These are phyloP conservation scores for Neurospora tetrasperma DNA, from an alignment of 495 filamentous ascomycete genomes.

Conservation along the genomic window DNA sequence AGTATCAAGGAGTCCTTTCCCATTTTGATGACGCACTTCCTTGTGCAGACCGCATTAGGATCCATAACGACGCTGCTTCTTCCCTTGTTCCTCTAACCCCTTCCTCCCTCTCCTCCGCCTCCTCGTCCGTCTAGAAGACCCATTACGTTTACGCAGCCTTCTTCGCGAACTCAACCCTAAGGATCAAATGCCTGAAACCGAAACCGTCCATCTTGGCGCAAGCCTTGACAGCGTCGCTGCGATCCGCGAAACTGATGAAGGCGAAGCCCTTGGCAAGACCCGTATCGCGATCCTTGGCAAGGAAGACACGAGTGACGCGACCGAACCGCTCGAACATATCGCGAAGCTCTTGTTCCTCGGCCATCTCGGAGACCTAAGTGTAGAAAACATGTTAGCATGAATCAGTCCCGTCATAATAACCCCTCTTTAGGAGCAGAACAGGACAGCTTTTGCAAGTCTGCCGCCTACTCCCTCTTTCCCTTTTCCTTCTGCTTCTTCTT, in stretches of 20 bases:
- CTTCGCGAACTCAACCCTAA: conserved; percentile 89
- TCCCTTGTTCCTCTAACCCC: background rate
- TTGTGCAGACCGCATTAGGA: background rate
- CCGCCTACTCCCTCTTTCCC: background rate
- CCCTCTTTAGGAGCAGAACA: background rate
- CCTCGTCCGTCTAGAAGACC: background rate
- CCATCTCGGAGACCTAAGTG: conserved; percentile 84
- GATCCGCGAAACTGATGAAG: conserved; percentile 91
- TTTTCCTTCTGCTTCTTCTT: background rate
- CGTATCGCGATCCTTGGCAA: conserved; percentile 94
- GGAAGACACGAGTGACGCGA: conserved; percentile 90
- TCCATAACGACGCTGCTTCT: background rate
- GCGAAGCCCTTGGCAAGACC: conserved; percentile 93
- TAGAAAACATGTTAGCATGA: conserved; percentile 6
- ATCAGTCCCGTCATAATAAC: conserved; percentile 1
- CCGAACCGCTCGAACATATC: conserved; percentile 98
- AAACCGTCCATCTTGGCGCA: conserved; percentile 98
- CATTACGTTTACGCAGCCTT: conserved; percentile 39
- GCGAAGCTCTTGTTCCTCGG: conserved; percentile 86
- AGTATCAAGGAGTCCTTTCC: background rate
- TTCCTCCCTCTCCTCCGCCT: background rate
- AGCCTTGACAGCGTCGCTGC: conserved; percentile 77
- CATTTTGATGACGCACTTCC: background rate
- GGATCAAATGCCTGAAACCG: conserved; percentile 82
- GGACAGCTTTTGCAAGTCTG: background rate